phyloP scores from a whole-genome alignment of 768 basidiomycete genomes.

The Lactifluus pinguis region DNA sequence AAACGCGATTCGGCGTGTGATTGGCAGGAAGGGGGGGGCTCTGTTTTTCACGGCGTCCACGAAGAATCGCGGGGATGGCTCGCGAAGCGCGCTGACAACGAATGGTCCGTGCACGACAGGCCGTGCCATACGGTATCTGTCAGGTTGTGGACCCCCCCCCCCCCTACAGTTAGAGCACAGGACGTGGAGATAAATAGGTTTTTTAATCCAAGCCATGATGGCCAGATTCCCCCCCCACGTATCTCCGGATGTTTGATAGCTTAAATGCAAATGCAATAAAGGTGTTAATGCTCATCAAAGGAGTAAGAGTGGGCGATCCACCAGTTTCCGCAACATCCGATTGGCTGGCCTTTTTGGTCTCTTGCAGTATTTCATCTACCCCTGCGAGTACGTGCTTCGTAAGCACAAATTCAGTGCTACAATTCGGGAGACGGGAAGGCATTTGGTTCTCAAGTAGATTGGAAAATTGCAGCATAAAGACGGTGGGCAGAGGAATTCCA shows the following conservation, averaged over 20 bases:
- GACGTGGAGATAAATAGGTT: conserved; percentile 7
- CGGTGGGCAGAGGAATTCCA: background rate
- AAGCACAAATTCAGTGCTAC: background rate
- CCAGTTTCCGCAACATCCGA: background rate
- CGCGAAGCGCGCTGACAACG: background rate
- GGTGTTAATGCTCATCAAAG: background rate
- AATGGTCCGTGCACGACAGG: conserved; percentile 6
- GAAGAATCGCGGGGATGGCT: background rate
- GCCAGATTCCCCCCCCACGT: conserved; percentile 1
- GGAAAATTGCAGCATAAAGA: background rate
- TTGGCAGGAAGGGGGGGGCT: background rate
- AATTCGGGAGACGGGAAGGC: background rate
- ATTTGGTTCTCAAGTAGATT: background rate
- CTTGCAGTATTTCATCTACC: background rate
- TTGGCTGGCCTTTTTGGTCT: background rate
- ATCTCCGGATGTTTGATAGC: conserved; percentile 3
- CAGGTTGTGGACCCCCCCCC: background rate
- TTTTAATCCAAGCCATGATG: background rate
- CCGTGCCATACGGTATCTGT: background rate
- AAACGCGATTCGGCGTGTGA: background rate
- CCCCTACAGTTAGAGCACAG: background rate
- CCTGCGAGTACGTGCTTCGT: background rate
- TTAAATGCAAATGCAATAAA: background rate
- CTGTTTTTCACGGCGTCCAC: background rate
- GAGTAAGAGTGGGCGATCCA: conserved; percentile 2